Conservation (phyloP, 192 early-diverging fungal species). For the Martensiomyces pterosporus region DNA sequence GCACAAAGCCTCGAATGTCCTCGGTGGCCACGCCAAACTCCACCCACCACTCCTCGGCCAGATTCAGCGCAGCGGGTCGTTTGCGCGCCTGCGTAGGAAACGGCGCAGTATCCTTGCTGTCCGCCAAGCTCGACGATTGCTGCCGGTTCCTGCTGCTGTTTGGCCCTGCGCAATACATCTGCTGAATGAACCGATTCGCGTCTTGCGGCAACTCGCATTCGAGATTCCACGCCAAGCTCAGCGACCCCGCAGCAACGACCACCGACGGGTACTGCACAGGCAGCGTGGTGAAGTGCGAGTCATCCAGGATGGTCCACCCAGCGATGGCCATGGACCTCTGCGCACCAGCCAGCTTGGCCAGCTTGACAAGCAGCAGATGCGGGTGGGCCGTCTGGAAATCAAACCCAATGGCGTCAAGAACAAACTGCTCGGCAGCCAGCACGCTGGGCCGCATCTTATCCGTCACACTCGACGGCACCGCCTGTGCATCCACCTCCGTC, state of each 20-base stretch:
- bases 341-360: constrained; percentile 60
- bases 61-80: constrained; percentile 14
- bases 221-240: constrained; percentile 47
- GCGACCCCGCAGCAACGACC: constrained; percentile 36
- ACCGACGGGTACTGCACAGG: constrained; percentile 45
- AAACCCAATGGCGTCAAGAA: constrained; percentile 78
- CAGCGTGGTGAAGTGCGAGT: constrained; percentile 45
- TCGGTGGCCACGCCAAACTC: constrained; percentile 28
- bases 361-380: constrained; percentile 65
- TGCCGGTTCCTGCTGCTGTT: background rate
- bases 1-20: constrained; percentile 44
- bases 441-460: constrained; percentile 65
- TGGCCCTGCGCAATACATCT: background rate
- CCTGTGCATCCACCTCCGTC: constrained; percentile 16
- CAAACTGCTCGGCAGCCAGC: constrained; percentile 61
- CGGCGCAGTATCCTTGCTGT: constrained; percentile 1
- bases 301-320: constrained; percentile 44
- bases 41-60: constrained; percentile 36
- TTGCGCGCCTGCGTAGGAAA: background rate
- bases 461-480: constrained; percentile 48
- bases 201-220: constrained; percentile 14
- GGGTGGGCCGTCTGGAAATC: constrained; percentile 76
- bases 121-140: too few relatives aligned
- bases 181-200: constrained; percentile 6
- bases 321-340: constrained; percentile 11